Evolutionary conservation across 140 eudicot species (phyloP), one percentile per base, ranked within the genome.

Genomic region (Cichorium intybus): DNA sequence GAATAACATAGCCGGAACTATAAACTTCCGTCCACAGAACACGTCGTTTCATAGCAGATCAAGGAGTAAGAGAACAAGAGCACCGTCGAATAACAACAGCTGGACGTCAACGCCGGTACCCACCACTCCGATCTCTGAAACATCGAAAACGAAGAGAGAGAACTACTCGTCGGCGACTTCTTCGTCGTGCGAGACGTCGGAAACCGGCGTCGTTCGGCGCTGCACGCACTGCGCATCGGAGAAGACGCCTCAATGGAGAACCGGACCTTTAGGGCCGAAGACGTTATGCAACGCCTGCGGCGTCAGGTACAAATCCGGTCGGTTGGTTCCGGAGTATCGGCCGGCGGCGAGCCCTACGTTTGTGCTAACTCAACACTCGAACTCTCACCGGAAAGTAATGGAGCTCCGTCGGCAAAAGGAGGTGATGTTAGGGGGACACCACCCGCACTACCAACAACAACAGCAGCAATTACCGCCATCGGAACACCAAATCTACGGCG

Each of bases 311-410:
- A 85, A 86, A 58, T 86, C 95, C 10, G 89, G 89, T 5, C 59
- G 95, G 45, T 74, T 86, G 4, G 89, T 86, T 39, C 95, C 95
- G 55, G 95, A 82, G 58, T 86, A 86, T 65, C 64, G 89, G n/a
- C 89, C 95, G 26, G 95, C 87, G 1, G 84, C 95, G 14, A 86
- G 95, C 59, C 94, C 94, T 24, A 86, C 89, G 10, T 86, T 86
- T 59, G 82, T 86, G 75, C 55, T 82, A 51, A 82, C 95, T 47
- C 82, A 86, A 57, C 95, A 86, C 78, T 86, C 95, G 0, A 86
- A 86, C 60, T 82, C 87, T 12, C 89, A 82, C 41, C 73, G 88
- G 74, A 85, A 85, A 52, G 94, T 85, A 3, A 75, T 85, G 80
- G 94, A 85, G 64, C 81, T 85, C 24, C 74, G 88, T 45, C 71